phyloP scores from a whole-genome alignment of 352 stramenopile genomes.

The Blastocystis sp. region DNA sequence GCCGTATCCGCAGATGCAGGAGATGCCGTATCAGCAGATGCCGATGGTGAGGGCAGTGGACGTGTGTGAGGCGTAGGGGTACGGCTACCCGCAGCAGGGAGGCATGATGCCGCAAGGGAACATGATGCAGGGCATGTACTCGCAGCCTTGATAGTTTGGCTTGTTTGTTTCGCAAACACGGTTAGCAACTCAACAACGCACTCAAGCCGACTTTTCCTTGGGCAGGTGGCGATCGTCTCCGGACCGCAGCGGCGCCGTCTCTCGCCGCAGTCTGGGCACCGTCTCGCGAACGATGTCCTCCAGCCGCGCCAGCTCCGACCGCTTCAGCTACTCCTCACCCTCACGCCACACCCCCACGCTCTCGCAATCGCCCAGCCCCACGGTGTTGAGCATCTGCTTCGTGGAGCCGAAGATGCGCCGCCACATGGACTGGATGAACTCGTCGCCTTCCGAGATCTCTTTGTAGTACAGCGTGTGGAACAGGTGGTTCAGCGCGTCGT shows the following conservation, averaged over 20 bases:
- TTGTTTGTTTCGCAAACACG: constrained; percentile 55
- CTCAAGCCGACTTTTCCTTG: background rate
- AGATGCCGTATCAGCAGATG: no score
- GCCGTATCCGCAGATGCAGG: no score
- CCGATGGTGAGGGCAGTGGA: no score
- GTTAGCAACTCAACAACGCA: no score
- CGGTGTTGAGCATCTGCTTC: constrained; percentile 80
- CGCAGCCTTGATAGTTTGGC: no score
- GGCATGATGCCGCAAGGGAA: no score
- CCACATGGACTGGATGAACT: constrained; percentile 91
- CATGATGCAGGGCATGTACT: no score
- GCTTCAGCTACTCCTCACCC: constrained; percentile 80
- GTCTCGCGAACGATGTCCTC: constrained; percentile 84
- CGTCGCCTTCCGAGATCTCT: constrained; percentile 91
- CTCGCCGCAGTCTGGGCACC: constrained; percentile 82
- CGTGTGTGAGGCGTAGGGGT: no score
- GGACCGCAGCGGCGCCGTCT: constrained; percentile 75
- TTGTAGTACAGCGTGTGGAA: constrained; percentile 88
- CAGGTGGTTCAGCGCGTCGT: constrained; percentile 79
- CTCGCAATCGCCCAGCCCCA: constrained; percentile 76
- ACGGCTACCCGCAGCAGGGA: no score
- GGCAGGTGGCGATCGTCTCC: constrained; percentile 41
- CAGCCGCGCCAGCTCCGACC: constrained; percentile 80
- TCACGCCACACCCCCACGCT: constrained; percentile 71
- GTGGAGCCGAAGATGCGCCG: constrained; percentile 82